A percentile compares a stretch with the other conserved stretches of the same genome.
These are phyloP conservation scores for Nakaseomyces kungkrabaensis DNA, from an alignment of 1,139 yeast species.

Conservation along the genomic window DNA sequence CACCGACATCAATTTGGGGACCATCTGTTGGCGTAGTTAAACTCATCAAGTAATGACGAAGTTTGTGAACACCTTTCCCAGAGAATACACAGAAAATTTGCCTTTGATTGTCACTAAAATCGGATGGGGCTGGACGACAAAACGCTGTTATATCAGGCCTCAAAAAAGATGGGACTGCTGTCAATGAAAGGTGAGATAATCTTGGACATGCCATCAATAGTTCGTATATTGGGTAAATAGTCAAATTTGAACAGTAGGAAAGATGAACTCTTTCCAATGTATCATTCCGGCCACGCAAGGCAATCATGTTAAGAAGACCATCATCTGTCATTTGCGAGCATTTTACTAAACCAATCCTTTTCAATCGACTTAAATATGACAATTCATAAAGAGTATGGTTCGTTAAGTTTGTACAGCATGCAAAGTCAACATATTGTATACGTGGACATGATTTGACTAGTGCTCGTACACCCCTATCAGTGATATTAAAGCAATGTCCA, in stretches of 20 bases:
- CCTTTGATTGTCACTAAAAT: constrained; percentile 80
- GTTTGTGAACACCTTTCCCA: constrained; percentile 73
- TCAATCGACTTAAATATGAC: constrained; percentile 66
- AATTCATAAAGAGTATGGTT: constrained; percentile 74
- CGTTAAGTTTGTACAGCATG: constrained; percentile 86
- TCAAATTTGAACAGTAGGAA: constrained; percentile 77
- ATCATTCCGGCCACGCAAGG: constrained; percentile 61
- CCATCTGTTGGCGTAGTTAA: constrained; percentile 30
- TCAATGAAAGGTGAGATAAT: constrained; percentile 75
- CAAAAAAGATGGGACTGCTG: constrained; percentile 85
- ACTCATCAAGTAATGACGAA: constrained; percentile 51
- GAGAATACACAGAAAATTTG: constrained; percentile 87
- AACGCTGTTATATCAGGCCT: constrained; percentile 76
- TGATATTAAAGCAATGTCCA: constrained; percentile 87
- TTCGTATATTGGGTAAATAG: constrained; percentile 61
- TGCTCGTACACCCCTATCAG: constrained; percentile 76
- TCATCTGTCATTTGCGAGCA: constrained; percentile 82
- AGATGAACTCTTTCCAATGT: constrained; percentile 87
- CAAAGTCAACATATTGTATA: constrained; percentile 86
- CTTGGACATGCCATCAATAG: constrained; percentile 74
- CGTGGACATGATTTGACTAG: constrained; percentile 74
- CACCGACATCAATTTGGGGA: constrained; percentile 28
- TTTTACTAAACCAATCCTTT: constrained; percentile 89
- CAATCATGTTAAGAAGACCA: constrained; percentile 70
- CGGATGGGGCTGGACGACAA: constrained; percentile 93